These are phyloP conservation scores for Moniliella sp. DNA, from an alignment of 1,284 basidiomycete genomes.

Conservation along the genomic window DNA sequence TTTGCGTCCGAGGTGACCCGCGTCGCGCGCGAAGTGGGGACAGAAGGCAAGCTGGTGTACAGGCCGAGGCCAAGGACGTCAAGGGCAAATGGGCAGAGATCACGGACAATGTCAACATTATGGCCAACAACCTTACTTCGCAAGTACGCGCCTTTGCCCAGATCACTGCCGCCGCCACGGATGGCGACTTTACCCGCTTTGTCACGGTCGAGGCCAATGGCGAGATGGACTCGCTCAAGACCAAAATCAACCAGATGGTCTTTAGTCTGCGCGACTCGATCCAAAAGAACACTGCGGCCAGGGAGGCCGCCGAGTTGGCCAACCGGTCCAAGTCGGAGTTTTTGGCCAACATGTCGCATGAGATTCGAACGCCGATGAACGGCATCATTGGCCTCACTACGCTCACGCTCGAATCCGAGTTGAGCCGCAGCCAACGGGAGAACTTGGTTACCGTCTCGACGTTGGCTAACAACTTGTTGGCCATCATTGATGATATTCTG, in stretches of 20 bases:
- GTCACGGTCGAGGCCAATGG: conserved; percentile 95
- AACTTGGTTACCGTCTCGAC: too few species aligned
- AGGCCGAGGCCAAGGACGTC: conserved; percentile 89
- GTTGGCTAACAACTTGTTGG: too few species aligned
- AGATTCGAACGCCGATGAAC: conserved; percentile 37
- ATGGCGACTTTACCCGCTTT: conserved; percentile 94
- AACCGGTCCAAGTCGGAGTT: conserved; percentile 37
- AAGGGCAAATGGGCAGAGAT: too few species aligned
- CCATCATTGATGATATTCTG: conserved; percentile 37
- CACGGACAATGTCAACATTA: conserved; percentile 38
- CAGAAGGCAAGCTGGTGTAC: conserved; percentile 84
- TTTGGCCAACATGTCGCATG: conserved; percentile 36
- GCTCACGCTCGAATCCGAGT: conserved; percentile 1
- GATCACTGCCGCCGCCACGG: conserved; percentile 92
- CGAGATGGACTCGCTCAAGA: conserved; percentile 98
- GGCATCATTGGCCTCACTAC: conserved; percentile 13
- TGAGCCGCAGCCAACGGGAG: neutral
- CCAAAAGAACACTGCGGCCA: conserved; percentile 91
- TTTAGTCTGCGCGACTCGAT: conserved; percentile 89
- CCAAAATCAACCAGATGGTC: conserved; percentile 97
- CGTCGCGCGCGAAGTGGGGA: conserved; percentile 80
- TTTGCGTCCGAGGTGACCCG: conserved; percentile 94
- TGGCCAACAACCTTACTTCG: conserved; percentile 65
- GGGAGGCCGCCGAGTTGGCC: conserved; percentile 46
- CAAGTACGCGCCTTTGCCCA: conserved; percentile 97